phyloP scores from a whole-genome alignment of 331 rosid genomes.

The Arachis monticola region DNA sequence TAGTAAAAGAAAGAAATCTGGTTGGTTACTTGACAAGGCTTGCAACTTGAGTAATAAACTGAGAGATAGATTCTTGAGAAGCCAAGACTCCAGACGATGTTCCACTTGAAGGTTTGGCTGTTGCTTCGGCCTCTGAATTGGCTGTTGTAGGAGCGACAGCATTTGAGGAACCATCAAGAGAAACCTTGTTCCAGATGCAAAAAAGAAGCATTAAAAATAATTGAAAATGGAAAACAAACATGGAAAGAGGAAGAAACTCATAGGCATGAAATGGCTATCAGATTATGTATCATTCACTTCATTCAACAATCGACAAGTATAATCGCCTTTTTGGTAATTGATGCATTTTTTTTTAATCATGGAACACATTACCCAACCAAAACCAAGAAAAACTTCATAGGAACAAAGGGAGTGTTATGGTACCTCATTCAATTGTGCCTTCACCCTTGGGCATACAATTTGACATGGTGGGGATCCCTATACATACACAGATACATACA shows the following conservation, averaged over 20 bases:
- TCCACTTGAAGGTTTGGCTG: slow-evolving; percentile 35
- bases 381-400: background rate
- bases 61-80: slow-evolving; percentile 64
- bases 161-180: slow-evolving; percentile 57
- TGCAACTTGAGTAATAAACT: slow-evolving; percentile 70
- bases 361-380: background rate
- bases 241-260: background rate
- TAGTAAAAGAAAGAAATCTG: slow-evolving; percentile 18
- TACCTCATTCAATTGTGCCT: slow-evolving; percentile 66
- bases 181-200: slow-evolving; percentile 62
- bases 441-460: slow-evolving; percentile 44
- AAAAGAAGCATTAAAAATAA: slow-evolving; percentile 42
- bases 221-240: slow-evolving; percentile 32
- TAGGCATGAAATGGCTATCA: background rate
- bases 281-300: background rate
- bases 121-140: slow-evolving; percentile 48
- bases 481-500: slow-evolving; percentile 16
- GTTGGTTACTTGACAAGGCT: slow-evolving; percentile 70
- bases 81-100: slow-evolving; percentile 53
- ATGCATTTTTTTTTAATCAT: background rate
- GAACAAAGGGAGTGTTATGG: slow-evolving; percentile 24
- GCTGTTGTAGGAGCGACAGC: slow-evolving; percentile 44
- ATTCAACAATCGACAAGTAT: background rate
- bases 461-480: slow-evolving; percentile 51
- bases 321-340: background rate